A percentile compares a stretch with the other conserved stretches of the same genome.
Conservation (phyloP, 2,329 filamentous ascomycete genomes). For the Penicillium frequentans region DNA sequence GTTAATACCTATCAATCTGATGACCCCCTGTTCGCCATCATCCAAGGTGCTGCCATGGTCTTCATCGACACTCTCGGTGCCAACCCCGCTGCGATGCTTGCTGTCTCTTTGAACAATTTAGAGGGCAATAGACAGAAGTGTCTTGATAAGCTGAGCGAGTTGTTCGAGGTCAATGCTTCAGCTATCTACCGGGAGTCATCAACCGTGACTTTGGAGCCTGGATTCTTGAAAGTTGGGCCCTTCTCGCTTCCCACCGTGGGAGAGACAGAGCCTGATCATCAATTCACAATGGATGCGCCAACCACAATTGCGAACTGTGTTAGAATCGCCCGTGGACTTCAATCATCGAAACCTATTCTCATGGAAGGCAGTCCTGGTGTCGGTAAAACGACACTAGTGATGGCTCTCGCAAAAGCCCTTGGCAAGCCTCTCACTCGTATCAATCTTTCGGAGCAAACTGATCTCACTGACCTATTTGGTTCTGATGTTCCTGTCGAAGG, state of each 20-base stretch:
- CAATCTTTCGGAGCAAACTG: constrained; percentile 96
- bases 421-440: constrained; percentile 86
- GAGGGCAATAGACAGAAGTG: constrained; percentile 71
- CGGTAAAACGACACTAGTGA: constrained; percentile 91
- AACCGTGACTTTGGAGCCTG: constrained; percentile 55
- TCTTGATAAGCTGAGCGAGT: constrained; percentile 66
- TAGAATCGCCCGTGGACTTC: constrained; percentile 83
- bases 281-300: constrained; percentile 80
- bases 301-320: constrained; percentile 90
- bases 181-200: constrained; percentile 65
- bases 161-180: constrained; percentile 65
- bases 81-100: constrained; percentile 85
- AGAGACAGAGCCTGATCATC: constrained; percentile 53
- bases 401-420: constrained; percentile 75
- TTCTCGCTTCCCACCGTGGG: constrained; percentile 65
- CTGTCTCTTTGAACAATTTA: constrained; percentile 69
- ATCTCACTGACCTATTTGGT: constrained; percentile 95
- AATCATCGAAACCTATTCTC: constrained; percentile 85
- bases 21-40: constrained; percentile 53
- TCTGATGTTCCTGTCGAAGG: constrained; percentile 95
- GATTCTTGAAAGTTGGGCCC: constrained; percentile 66
- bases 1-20: constrained; percentile 66
- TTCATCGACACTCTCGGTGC: constrained; percentile 95
- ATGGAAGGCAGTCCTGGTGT: constrained; percentile 98
- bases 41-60: constrained; percentile 92